Percentiles rank a stretch among this genome's conserved stretches.
These are phyloP conservation scores for Suillus clintonianus DNA, from an alignment of 768 basidiomycete genomes.

Conservation along the genomic window DNA sequence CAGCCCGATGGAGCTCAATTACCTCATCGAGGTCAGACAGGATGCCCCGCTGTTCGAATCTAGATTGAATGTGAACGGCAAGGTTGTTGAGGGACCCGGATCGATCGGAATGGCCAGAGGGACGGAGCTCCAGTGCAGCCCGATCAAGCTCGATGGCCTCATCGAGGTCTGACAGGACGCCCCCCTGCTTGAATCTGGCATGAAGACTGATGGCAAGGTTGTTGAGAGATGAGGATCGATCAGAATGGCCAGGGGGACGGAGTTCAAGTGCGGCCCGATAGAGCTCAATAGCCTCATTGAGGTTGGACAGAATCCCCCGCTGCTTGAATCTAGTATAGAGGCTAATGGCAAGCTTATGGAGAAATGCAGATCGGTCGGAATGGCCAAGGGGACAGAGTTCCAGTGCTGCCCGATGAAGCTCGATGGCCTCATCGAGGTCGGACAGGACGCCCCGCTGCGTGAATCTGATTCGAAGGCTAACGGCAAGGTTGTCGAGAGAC, in stretches of 20 bases:
- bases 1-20: too few relatives aligned
- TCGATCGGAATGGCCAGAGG: too few relatives aligned
- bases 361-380: neutral
- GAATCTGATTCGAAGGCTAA: neutral
- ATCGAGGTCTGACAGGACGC: too few relatives aligned
- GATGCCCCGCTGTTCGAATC: too few relatives aligned
- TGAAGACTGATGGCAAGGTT: neutral
- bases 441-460: neutral
- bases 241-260: neutral
- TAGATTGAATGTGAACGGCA: too few relatives aligned
- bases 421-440: neutral
- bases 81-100: too few relatives aligned
- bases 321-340: too few relatives aligned
- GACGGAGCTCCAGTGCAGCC: too few relatives aligned
- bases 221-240: neutral
- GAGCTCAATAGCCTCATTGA: neutral
- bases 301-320: neutral
- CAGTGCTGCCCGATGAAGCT: neutral
- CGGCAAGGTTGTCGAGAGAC: slow-evolving; percentile 8
- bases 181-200: too few relatives aligned
- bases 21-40: too few relatives aligned
- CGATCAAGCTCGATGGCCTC: too few relatives aligned
- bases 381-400: neutral
- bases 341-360: neutral
- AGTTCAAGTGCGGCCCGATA: neutral